Percentiles rank a stretch among this genome's conserved stretches.
Conservation (phyloP, 768 basidiomycete species). For the Psilocybe cubensis region DNA sequence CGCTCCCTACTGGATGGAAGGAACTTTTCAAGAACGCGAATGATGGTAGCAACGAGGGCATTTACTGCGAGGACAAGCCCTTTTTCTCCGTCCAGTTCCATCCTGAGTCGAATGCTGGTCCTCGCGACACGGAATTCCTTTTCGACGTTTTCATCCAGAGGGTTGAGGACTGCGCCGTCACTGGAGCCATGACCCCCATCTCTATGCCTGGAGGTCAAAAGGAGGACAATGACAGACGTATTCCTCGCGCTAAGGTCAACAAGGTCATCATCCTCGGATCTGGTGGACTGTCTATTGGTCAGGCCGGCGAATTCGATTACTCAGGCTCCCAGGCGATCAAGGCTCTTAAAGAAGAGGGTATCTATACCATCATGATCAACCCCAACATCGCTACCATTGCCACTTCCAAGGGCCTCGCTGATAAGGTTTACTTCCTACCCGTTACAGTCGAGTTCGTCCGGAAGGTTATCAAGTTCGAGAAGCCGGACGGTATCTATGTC, state of each 20-base stretch:
- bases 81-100: constrained; percentile 99
- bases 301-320: constrained; percentile 99
- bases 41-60: constrained; percentile 96
- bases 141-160: constrained; percentile 97
- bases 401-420: constrained; percentile 95
- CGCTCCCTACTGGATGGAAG: constrained; percentile 86
- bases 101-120: constrained; percentile 79
- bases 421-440: constrained; percentile 99
- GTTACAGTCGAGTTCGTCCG: constrained; percentile 98
- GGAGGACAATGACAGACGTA: constrained; percentile 77
- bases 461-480: constrained; percentile 98
- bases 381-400: constrained; percentile 99
- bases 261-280: constrained; percentile 98
- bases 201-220: constrained; percentile 79
- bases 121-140: constrained; percentile 97
- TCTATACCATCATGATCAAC: constrained; percentile 98
- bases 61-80: constrained; percentile 90
- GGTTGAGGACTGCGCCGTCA: constrained; percentile 71
- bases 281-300: constrained; percentile 96
- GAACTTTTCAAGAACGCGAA: constrained; percentile 97
- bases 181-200: constrained; percentile 58
- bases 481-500: constrained; percentile 98
- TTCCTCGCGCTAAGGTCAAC: constrained; percentile 75
- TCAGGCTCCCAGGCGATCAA: constrained; percentile 99
- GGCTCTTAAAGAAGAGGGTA: constrained; percentile 97